A percentile compares a stretch with the other conserved stretches of the same genome.
These are phyloP conservation scores for Myxozyma neglecta DNA, from an alignment of 805 yeast genomes.

Conservation along the genomic window DNA sequence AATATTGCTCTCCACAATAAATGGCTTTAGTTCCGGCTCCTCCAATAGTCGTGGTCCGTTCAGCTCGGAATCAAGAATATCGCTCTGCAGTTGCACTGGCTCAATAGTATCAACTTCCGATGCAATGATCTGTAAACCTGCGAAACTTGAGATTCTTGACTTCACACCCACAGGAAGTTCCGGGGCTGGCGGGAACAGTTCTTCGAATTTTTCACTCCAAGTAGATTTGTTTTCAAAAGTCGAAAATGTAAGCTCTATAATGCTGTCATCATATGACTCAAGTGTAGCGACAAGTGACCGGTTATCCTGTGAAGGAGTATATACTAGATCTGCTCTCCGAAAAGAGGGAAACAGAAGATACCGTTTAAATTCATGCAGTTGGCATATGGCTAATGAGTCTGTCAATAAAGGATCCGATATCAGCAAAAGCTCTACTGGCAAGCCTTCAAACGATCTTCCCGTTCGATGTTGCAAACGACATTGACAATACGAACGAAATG, in stretches of 20 bases:
- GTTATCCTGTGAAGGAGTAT: background rate
- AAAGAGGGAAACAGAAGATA: slow-evolving; percentile 28
- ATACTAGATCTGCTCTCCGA: slow-evolving; percentile 26
- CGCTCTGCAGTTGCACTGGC: slow-evolving; percentile 4
- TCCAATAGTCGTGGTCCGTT: slow-evolving; percentile 23
- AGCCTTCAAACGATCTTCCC: slow-evolving; percentile 27
- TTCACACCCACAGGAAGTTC: slow-evolving; percentile 9
- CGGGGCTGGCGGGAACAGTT: slow-evolving; percentile 24
- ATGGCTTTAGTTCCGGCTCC: slow-evolving; percentile 23
- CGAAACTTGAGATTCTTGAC: background rate
- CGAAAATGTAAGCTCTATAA: slow-evolving; percentile 19
- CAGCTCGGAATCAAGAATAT: slow-evolving; percentile 23
- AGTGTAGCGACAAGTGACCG: slow-evolving; percentile 7
- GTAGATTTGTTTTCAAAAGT: slow-evolving; percentile 18
- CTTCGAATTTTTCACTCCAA: slow-evolving; percentile 19
- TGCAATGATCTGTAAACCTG: slow-evolving; percentile 21
- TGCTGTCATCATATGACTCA: slow-evolving; percentile 23
- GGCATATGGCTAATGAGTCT: slow-evolving; percentile 29
- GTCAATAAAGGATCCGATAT: slow-evolving; percentile 23
- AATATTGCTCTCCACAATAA: slow-evolving; percentile 14
- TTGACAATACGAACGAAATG: slow-evolving; percentile 29
- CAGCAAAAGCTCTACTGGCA: slow-evolving; percentile 29
- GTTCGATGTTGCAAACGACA: slow-evolving; percentile 26
- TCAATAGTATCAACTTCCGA: background rate
- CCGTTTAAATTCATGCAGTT: slow-evolving; percentile 27